phyloP scores from a whole-genome alignment of 192 early-diverging fungal species.

The Backusella tuberculispora region DNA sequence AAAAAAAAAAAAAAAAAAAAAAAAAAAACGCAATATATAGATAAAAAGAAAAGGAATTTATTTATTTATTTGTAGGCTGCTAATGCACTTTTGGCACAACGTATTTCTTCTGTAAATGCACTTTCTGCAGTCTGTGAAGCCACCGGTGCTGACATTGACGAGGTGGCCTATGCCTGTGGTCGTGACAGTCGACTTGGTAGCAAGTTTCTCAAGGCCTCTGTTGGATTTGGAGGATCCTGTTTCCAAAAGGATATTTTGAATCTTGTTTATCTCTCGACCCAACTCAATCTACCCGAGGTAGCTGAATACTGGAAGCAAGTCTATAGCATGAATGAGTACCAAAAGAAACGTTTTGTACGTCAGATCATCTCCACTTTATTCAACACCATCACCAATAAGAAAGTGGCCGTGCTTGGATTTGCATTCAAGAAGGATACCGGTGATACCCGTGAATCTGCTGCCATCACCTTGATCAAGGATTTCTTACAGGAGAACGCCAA shows the following conservation, averaged over 20 bases:
- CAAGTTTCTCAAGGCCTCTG: constrained; percentile 86
- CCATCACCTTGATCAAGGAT: constrained; percentile 77
- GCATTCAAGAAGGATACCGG: constrained; percentile 95
- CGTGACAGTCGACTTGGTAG: constrained; percentile 84
- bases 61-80: constrained; percentile 60
- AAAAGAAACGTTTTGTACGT: constrained; percentile 80
- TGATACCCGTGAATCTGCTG: constrained; percentile 91
- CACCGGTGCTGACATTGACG: constrained; percentile 86
- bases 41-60: neutral
- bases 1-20: constrained; percentile 6
- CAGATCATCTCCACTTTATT: constrained; percentile 72
- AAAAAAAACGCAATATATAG: neutral
- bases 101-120: constrained; percentile 90
- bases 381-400: constrained; percentile 80
- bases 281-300: constrained; percentile 84
- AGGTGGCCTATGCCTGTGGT: constrained; percentile 90
- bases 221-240: constrained; percentile 94
- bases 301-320: constrained; percentile 94
- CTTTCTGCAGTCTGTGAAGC: constrained; percentile 91
- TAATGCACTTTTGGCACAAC: constrained; percentile 92
- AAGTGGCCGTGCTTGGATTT: constrained; percentile 83
- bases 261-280: constrained; percentile 84
- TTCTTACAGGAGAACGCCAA: constrained; percentile 78
- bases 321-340: constrained; percentile 88
- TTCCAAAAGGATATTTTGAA: constrained; percentile 95